These are phyloP conservation scores for Neolentinus lepideus DNA, from an alignment of 1,284 basidiomycete species.

Conservation along the genomic window DNA sequence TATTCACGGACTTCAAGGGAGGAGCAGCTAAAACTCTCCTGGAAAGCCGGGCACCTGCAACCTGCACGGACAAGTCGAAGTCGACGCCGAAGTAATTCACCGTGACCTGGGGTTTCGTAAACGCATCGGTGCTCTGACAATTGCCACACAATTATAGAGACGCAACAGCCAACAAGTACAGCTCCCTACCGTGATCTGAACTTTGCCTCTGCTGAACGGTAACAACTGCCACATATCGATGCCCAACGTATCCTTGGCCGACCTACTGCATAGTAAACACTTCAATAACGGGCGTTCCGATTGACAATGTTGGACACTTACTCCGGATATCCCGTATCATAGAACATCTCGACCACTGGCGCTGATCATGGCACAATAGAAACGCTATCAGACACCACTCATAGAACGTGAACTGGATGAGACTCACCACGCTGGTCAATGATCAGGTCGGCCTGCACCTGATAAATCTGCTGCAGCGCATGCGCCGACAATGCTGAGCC, in stretches of 20 bases:
- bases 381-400: background rate
- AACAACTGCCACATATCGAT: conserved; percentile 47
- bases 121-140: conserved; percentile 34
- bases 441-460: conserved; percentile 35
- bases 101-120: conserved; percentile 34
- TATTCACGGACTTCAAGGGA: conserved; percentile 19
- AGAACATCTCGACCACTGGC: conserved; percentile 33
- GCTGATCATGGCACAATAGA: conserved; percentile 23
- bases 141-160: background rate
- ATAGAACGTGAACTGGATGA: background rate
- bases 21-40: conserved; percentile 34
- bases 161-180: background rate
- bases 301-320: background rate
- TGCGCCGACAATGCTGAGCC: conserved; percentile 26
- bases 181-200: conserved; percentile 35
- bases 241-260: conserved; percentile 35
- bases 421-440: conserved; percentile 34
- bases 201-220: conserved; percentile 44
- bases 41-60: conserved; percentile 36
- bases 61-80: conserved; percentile 41
- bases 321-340: conserved; percentile 15
- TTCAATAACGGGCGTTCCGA: background rate
- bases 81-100: conserved; percentile 44
- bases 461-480: conserved; percentile 33
- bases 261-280: conserved; percentile 21